phyloP scores from a whole-genome alignment of 257 asterid genomes.

The Lycium ferocissimum region DNA sequence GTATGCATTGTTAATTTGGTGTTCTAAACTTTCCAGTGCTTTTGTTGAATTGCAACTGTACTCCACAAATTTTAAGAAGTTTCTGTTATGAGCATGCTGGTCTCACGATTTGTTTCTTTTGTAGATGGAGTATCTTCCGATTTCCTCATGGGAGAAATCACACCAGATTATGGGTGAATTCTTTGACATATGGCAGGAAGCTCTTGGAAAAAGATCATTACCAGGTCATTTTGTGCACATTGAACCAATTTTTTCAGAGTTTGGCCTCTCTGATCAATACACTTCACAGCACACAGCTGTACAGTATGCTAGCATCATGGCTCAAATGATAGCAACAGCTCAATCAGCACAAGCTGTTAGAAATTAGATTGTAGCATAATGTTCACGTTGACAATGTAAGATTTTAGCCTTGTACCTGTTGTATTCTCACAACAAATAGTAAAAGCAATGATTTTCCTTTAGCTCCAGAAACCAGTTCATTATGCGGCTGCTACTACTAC shows the following conservation, averaged over 20 bases:
- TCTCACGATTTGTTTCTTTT: slow-evolving; percentile 33
- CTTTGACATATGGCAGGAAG: slow-evolving; percentile 76
- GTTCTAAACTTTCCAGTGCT: neutral
- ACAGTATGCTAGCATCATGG: slow-evolving; percentile 82
- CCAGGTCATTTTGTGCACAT: slow-evolving; percentile 92
- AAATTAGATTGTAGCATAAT: slow-evolving; percentile 46
- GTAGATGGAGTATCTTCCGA: slow-evolving; percentile 92
- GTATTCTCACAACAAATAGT: neutral
- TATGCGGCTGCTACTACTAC: neutral
- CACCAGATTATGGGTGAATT: no score
- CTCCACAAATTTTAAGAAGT: neutral
- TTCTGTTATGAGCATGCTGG: neutral
- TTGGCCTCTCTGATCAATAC: slow-evolving; percentile 73
- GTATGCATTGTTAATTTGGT: neutral
- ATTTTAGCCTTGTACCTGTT: slow-evolving; percentile 1
- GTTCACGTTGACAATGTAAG: neutral
- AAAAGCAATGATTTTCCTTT: neutral
- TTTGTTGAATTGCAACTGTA: neutral
- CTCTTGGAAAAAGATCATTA: slow-evolving; percentile 74
- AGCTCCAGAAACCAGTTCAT: neutral
- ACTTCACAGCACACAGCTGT: slow-evolving; percentile 80
- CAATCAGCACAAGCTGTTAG: slow-evolving; percentile 69
- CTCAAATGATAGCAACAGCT: slow-evolving; percentile 83
- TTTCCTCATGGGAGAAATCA: slow-evolving; percentile 69
- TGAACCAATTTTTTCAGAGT: slow-evolving; percentile 78